Evolutionary conservation across 2,329 filamentous ascomycete species (phyloP), one percentile per base, ranked within the genome.

Genomic region (Diatrype stigma): DNA sequence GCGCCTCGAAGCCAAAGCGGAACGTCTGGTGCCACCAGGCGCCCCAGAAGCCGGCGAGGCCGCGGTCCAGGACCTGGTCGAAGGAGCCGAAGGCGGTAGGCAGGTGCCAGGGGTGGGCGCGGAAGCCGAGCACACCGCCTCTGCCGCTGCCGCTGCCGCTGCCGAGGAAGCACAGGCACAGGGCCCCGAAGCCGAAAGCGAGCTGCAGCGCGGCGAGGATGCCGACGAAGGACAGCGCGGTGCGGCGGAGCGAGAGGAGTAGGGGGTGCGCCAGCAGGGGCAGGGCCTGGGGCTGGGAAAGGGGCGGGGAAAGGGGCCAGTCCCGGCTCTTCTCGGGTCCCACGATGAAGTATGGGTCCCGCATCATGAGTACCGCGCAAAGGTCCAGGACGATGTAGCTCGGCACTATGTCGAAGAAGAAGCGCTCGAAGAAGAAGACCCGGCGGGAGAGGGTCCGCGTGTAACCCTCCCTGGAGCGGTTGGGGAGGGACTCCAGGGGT

Each of bases 21-120:
- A 96, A 95, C 2, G 86, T 85, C 69, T 96, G 92, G 67, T 97
- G 93, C 93, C 93, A 96, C 78, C 84, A 93, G 21, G 75, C 77
- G 42, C 88, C 85, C 93, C 93, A 97, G 70, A 86, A 87, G 1
- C 91, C 92, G 1, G 81, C 78, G 2, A 96, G 74, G 0, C 93
- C 92, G 52, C 82, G 75, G 54, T 90, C 81, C 11, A 85, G 69
- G 2, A 92, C 74, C 23, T 74, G 69, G 0, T 61, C 60, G 50
- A 79, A 71, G 19, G 73, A 73, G 12, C 87, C 86, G 52, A 84
- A 77, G 4, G 79, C 72, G 28, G 80, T 69, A 1, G 82, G 74
- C 53, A 77, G 73, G 46, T 76, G 72, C 79, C 78, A 83, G 2
- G 80, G 69, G 45, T 79, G 71, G 7, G 65, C 67, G 42, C 74